Conservation (phyloP, 106 monocot species). For the Platanthera zijinensis region DNA sequence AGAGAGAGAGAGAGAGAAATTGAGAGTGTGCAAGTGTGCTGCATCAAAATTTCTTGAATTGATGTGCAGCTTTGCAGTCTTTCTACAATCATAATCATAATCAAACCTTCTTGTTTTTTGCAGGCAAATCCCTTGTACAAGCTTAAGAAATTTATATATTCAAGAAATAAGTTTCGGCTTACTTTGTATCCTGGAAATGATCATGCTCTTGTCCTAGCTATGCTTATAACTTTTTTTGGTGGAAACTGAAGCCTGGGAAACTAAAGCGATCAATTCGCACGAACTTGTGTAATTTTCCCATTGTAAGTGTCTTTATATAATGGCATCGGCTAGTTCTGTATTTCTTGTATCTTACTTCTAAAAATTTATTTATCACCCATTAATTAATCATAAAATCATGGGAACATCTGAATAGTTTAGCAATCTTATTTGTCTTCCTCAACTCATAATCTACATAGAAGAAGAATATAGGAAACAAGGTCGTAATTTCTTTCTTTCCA, state of each 20-base stretch:
- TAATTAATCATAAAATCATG: too few species aligned
- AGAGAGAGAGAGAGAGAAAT: too few species aligned
- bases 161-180: slow-evolving; percentile 60
- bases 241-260: background rate
- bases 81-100: background rate
- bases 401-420: too few species aligned
- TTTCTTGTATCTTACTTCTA: background rate
- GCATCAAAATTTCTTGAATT: too few species aligned
- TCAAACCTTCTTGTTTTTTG: slow-evolving; percentile 10
- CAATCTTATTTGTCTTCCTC: too few species aligned
- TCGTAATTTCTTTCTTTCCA: too few species aligned
- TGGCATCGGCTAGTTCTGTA: background rate
- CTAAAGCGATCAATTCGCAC: slow-evolving; percentile 2
- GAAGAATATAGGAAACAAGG: too few species aligned
- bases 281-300: background rate
- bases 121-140: slow-evolving; percentile 76
- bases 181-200: slow-evolving; percentile 86
- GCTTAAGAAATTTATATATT: slow-evolving; percentile 55
- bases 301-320: background rate
- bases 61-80: too few species aligned
- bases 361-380: too few species aligned
- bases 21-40: too few species aligned
- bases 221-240: slow-evolving; percentile 52
- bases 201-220: slow-evolving; percentile 43
- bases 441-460: too few species aligned